Evolutionary conservation across 768 basidiomycete species (phyloP).

Genomic region (Rhizopogon roseolus): DNA sequence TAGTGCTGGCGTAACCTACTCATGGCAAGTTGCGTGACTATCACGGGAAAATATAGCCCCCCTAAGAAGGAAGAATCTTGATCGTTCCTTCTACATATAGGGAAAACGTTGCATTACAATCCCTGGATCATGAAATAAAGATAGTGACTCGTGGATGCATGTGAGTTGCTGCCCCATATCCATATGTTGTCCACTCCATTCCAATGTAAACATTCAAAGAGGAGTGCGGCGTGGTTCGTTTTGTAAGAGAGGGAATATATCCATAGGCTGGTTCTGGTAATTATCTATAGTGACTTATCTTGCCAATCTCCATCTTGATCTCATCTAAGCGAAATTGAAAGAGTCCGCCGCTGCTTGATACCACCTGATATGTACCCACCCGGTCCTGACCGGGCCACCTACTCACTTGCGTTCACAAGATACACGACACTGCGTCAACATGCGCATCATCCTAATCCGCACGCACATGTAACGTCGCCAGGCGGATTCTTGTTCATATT

Average conservation of each 20-base stretch:
- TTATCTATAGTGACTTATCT: conserved; percentile 8
- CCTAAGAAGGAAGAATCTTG: background rate
- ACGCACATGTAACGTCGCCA: background rate
- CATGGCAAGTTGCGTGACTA: too few relatives aligned
- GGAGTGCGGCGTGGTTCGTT: too few relatives aligned
- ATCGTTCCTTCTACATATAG: background rate
- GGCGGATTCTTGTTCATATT: background rate
- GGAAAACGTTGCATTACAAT: background rate
- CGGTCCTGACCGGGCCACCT: background rate
- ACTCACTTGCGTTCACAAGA: background rate
- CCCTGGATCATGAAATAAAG: background rate
- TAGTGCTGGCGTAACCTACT: too few relatives aligned
- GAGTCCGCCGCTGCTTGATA: conserved; percentile 2
- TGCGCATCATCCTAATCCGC: background rate
- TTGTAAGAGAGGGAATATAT: background rate
- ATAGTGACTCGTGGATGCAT: background rate
- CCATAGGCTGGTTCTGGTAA: conserved; percentile 9
- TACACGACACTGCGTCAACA: background rate
- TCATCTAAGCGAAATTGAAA: conserved; percentile 28
- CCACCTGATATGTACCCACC: conserved; percentile 5
- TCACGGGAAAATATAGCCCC: background rate
- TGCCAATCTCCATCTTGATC: conserved; percentile 22
- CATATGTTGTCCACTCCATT: background rate
- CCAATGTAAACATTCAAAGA: background rate
- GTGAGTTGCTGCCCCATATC: background rate